A percentile compares a stretch with the other conserved stretches of the same genome.
phyloP scores from a whole-genome alignment of 73 alveolate genomes.

The Blepharisma japonicum region DNA sequence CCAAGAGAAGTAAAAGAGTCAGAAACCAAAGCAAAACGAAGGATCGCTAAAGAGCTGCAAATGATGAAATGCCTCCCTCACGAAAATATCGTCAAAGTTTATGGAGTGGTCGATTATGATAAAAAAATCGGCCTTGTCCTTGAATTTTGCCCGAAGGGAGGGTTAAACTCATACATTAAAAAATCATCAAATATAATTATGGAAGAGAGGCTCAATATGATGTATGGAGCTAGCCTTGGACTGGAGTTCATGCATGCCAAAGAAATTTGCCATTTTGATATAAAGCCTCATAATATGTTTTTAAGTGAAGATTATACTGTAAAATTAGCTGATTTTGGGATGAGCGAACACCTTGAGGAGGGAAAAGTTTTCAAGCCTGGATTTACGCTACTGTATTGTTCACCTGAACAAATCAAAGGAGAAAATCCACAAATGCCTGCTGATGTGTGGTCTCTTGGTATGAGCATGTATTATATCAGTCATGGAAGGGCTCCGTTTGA shows the following conservation, averaged over 20 bases:
- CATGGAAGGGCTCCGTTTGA: constrained; percentile 4
- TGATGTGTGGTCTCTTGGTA: constrained; percentile 21
- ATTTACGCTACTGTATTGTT: not conserved
- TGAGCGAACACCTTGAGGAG: not conserved
- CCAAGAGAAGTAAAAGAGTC: not conserved
- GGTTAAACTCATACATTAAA: not conserved
- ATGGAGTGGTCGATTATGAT: not conserved
- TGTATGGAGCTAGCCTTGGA: not conserved
- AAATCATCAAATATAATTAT: not conserved
- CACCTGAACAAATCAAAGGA: constrained; percentile 29
- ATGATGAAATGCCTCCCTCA: not conserved
- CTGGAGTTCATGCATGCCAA: constrained; percentile 23
- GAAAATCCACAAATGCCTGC: too few relatives aligned
- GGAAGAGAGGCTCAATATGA: not conserved
- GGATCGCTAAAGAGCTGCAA: not conserved
- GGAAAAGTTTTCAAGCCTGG: not conserved
- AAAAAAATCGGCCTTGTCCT: constrained; percentile 10
- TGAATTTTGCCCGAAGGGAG: not conserved
- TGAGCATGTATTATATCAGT: not conserved
- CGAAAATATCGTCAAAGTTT: constrained; percentile 7
- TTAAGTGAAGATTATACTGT: not conserved
- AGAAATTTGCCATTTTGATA: constrained; percentile 17
- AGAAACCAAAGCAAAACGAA: not conserved
- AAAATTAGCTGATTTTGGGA: constrained; percentile 28
- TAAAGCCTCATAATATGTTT: constrained; percentile 24